Percentiles rank a stretch among this genome's conserved stretches.
Conservation (phyloP, 768 basidiomycete genomes). For the Rhizopogon roseolus region DNA sequence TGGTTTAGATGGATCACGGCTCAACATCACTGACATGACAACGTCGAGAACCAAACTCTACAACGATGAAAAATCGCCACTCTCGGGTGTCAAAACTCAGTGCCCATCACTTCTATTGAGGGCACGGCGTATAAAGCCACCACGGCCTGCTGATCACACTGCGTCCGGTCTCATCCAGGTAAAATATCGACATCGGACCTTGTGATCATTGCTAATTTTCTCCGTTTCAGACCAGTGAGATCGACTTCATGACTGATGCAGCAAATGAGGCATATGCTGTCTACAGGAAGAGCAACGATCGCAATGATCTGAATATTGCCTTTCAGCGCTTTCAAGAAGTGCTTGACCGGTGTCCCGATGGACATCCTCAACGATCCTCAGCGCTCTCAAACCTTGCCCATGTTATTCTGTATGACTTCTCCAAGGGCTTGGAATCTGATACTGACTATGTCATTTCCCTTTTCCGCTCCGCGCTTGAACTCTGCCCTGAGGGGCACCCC, state of each 20-base stretch:
- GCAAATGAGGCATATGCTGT: not conserved
- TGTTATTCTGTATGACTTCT: not conserved
- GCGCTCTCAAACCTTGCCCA: conserved; percentile 2
- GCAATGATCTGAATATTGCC: not conserved
- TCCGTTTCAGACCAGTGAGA: not conserved
- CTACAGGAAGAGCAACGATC: not conserved
- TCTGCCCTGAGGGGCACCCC: not conserved
- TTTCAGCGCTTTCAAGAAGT: not conserved
- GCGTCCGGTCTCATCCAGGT: not conserved
- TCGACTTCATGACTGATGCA: not conserved
- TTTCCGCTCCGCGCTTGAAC: not conserved
- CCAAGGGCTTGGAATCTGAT: not conserved
- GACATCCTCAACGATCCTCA: not conserved
- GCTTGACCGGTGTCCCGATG: not conserved
- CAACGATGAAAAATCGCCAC: conserved; percentile 23
- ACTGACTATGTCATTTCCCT: not conserved
- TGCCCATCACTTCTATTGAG: not conserved
- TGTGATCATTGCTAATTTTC: not conserved
- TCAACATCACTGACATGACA: conserved; percentile 10
- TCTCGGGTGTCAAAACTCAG: too few relatives aligned
- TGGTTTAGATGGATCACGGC: not conserved
- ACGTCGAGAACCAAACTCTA: not conserved
- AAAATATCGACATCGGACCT: too few relatives aligned
- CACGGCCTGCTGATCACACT: too few relatives aligned
- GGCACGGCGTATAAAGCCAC: not conserved